These are phyloP conservation scores for Kingdonia uniflora DNA, from an alignment of 164 flowering plant species.

Conservation along the genomic window DNA sequence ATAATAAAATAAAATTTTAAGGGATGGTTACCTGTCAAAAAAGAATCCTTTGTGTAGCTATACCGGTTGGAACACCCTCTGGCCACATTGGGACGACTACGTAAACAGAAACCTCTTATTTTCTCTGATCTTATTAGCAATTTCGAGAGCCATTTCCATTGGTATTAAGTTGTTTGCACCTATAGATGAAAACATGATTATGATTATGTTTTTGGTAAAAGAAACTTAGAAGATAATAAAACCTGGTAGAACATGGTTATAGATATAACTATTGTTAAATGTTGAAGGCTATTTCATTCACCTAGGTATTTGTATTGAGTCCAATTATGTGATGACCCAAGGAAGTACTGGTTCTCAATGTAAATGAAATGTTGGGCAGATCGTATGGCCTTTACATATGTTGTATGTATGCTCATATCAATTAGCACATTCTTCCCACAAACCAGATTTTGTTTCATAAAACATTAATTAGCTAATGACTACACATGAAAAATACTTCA, in stretches of 20 bases:
- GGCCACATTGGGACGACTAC: slow-evolving; percentile 97
- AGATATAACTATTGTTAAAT: neutral
- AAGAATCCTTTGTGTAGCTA: slow-evolving; percentile 80
- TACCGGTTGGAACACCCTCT: slow-evolving; percentile 85
- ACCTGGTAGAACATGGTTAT: neutral
- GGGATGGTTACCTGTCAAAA: slow-evolving; percentile 70
- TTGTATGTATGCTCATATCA: slow-evolving; percentile 98
- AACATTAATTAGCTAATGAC: neutral
- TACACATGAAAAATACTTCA: too few species aligned
- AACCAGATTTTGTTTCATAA: slow-evolving; percentile 57
- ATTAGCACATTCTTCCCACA: slow-evolving; percentile 90
- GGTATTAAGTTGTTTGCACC: slow-evolving; percentile 97
- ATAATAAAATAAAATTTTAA: too few species aligned
- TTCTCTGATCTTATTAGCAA: slow-evolving; percentile 78
- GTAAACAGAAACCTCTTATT: slow-evolving; percentile 85
- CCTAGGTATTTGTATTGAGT: slow-evolving; percentile 62
- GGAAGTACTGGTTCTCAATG: slow-evolving; percentile 91
- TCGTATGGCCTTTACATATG: slow-evolving; percentile 89
- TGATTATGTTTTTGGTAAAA: neutral
- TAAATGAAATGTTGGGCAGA: slow-evolving; percentile 94
- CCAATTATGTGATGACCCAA: slow-evolving; percentile 94
- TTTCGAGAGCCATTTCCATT: slow-evolving; percentile 96
- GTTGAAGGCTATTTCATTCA: slow-evolving; percentile 13
- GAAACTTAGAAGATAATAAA: neutral
- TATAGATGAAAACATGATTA: slow-evolving; percentile 12